Conservation (phyloP, 2,329 filamentous ascomycete genomes). For the Cladophialophora yegresii region DNA sequence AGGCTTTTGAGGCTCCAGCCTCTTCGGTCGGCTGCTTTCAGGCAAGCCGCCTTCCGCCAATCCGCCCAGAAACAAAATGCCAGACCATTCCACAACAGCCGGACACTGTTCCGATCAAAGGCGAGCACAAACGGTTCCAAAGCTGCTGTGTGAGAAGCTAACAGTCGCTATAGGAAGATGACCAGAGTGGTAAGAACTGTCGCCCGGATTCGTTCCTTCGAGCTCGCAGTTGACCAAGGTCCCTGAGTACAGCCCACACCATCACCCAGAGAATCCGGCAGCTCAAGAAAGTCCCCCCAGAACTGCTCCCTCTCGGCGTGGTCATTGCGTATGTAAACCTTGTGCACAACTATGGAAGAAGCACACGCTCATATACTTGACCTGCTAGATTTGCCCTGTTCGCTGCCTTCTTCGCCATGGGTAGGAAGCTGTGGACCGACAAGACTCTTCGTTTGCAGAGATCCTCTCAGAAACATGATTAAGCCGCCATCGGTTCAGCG, state of each 20-base stretch:
- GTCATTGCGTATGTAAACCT: constrained; percentile 72
- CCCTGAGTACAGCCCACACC: constrained; percentile 75
- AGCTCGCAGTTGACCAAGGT: constrained; percentile 34
- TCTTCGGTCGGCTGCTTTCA: constrained; percentile 35
- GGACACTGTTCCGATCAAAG: constrained; percentile 34
- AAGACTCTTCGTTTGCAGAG: constrained; percentile 87
- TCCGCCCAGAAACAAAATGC: constrained; percentile 29
- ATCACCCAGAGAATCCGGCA: constrained; percentile 91
- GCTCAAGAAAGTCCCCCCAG: constrained; percentile 85
- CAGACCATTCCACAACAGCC: constrained; percentile 34
- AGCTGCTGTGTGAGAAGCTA: constrained; percentile 1
- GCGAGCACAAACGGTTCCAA: constrained; percentile 20
- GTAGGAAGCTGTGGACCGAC: constrained; percentile 81
- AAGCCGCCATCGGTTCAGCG: not conserved
- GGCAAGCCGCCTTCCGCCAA: constrained; percentile 33
- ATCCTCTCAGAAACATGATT: constrained; percentile 39
- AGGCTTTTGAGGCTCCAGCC: constrained; percentile 34
- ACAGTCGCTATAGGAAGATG: constrained; percentile 58
- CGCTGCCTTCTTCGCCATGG: constrained; percentile 79
- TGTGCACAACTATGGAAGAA: not conserved
- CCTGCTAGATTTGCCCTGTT: constrained; percentile 62
- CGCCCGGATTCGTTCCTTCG: not conserved
- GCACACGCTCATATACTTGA: constrained; percentile 4
- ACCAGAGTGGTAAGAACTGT: constrained; percentile 59
- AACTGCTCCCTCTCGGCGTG: constrained; percentile 88